These are phyloP conservation scores for Neurospora africana DNA, from an alignment of 495 filamentous ascomycete genomes.

Conservation along the genomic window DNA sequence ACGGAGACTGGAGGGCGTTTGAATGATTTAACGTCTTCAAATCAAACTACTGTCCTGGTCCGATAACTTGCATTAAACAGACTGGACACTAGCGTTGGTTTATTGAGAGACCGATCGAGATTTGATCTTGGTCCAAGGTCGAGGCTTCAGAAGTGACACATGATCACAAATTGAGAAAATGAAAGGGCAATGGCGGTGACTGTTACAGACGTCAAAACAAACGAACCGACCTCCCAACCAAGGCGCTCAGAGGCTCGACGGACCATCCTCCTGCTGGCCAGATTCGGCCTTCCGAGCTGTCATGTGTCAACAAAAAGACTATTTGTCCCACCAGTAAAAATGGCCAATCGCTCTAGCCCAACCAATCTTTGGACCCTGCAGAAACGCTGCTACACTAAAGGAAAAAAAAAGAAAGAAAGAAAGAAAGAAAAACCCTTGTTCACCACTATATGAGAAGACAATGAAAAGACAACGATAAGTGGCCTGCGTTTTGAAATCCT, in stretches of 20 bases:
- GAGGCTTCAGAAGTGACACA: background rate
- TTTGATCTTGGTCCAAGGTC: background rate
- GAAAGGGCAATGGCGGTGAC: background rate
- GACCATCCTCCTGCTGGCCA: background rate
- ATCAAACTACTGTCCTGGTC: background rate
- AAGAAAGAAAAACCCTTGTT: background rate
- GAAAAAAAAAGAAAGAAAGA: background rate
- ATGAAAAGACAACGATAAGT: background rate
- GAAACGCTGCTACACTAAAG: background rate
- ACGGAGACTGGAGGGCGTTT: background rate
- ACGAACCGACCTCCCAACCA: background rate
- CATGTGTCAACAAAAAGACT: background rate
- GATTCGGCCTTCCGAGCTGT: background rate
- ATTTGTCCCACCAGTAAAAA: background rate
- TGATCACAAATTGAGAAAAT: background rate
- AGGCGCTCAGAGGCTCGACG: background rate
- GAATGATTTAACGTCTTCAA: background rate
- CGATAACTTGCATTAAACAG: background rate
- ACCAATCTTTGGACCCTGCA: background rate
- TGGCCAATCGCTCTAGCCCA: background rate
- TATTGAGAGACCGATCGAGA: background rate
- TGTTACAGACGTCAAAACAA: background rate
- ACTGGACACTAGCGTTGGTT: background rate
- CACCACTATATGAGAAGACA: background rate
- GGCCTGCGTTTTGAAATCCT: background rate